phyloP scores from a whole-genome alignment of 495 filamentous ascomycete genomes.

The Aspergillus incahuasiensis region DNA sequence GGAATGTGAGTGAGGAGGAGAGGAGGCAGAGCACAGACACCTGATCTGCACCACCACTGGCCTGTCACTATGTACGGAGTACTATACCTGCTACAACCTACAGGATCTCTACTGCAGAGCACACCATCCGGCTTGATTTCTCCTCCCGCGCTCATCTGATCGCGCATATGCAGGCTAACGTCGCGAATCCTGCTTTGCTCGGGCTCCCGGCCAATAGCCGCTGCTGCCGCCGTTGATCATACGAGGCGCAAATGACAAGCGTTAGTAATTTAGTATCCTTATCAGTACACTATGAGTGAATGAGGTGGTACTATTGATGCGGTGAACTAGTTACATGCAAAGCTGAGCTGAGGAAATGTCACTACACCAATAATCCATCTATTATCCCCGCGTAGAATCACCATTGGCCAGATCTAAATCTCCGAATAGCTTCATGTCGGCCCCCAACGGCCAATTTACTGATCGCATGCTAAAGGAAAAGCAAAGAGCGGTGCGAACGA shows the following conservation, averaged over 20 bases:
- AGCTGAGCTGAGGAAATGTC: too few species aligned
- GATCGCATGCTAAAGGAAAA: not conserved
- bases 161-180: not conserved
- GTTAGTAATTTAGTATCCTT: not conserved
- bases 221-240: constrained; percentile 3
- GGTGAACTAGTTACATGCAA: too few species aligned
- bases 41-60: not conserved
- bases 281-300: not conserved
- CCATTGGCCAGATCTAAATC: not conserved
- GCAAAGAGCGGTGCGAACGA: not conserved
- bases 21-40: not conserved
- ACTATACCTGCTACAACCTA: not conserved
- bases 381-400: too few species aligned
- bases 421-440: constrained; percentile 4
- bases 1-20: not conserved
- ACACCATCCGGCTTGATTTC: not conserved
- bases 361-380: too few species aligned
- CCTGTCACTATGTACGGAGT: too few species aligned
- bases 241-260: not conserved
- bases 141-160: not conserved
- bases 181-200: constrained; percentile 9
- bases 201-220: not conserved
- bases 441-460: not conserved
- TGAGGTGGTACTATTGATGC: too few species aligned
- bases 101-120: not conserved